Conservation (phyloP, 139 green algal genomes). For the Choricystis sp. region DNA sequence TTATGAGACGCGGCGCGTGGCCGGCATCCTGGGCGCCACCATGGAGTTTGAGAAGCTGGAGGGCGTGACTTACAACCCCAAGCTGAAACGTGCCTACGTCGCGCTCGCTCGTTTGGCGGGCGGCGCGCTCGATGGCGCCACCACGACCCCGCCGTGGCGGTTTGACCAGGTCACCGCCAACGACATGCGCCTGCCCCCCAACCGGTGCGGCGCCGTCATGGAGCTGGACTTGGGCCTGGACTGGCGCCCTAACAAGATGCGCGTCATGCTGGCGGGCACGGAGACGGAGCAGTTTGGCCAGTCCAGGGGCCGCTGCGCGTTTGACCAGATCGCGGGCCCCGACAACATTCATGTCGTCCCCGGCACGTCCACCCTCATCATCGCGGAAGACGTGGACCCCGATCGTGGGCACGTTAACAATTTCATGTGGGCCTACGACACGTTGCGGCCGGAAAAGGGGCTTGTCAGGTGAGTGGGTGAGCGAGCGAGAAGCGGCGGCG, state of each 20-base stretch:
- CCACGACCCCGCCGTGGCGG: not conserved
- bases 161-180: not conserved
- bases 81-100: not conserved
- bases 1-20: conserved; percentile 32
- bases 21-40: conserved; percentile 24
- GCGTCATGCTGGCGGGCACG: not conserved
- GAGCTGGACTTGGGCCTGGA: not conserved
- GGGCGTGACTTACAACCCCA: not conserved
- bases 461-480: too few relatives aligned
- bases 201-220: not conserved
- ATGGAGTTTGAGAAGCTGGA: conserved; percentile 30
- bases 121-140: too few relatives aligned
- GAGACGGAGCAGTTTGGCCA: not conserved
- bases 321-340: not conserved
- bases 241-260: not conserved
- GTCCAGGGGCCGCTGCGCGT: not conserved
- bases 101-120: not conserved
- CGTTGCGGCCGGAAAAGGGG: not conserved
- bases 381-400: not conserved
- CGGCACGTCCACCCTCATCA: not conserved
- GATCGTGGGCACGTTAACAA: not conserved
- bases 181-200: not conserved
- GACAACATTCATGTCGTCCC: not conserved
- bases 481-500: too few relatives aligned
- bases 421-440: not conserved